Conservation (phyloP, 2,329 filamentous ascomycete genomes). For the Xylaria polymorpha region DNA sequence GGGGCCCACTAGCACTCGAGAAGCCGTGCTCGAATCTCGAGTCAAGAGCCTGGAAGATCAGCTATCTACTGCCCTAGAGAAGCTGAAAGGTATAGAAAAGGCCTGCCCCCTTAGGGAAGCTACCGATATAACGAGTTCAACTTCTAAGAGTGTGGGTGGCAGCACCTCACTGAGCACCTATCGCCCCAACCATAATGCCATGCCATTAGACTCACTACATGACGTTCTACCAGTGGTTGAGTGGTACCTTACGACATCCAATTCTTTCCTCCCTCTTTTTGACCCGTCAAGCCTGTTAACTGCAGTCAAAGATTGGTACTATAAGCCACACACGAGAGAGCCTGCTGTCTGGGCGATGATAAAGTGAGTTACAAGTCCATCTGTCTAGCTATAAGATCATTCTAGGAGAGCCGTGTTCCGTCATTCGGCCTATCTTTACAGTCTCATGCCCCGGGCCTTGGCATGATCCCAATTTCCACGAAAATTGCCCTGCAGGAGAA, state of each 20-base stretch:
- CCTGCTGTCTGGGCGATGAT: constrained; percentile 53
- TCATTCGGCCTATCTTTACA: too few relatives aligned
- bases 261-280: constrained; percentile 52
- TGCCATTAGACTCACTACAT: constrained; percentile 46
- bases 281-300: constrained; percentile 49
- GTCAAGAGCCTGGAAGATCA: constrained; percentile 35
- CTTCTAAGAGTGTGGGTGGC: not conserved
- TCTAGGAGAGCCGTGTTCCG: not conserved
- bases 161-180: not conserved
- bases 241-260: constrained; percentile 52
- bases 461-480: too few relatives aligned
- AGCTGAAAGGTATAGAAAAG: constrained; percentile 31
- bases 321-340: constrained; percentile 41
- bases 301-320: constrained; percentile 52
- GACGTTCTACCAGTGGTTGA: constrained; percentile 51
- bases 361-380: constrained; percentile 32
- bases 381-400: not conserved
- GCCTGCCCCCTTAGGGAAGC: not conserved
- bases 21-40: constrained; percentile 33
- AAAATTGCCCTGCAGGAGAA: not conserved
- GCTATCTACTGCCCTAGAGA: constrained; percentile 32
- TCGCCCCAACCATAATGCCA: not conserved
- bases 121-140: not conserved
- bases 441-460: too few relatives aligned
- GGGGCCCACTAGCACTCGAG: constrained; percentile 13